phyloP scores from a whole-genome alignment of 306 rosid genomes.

The Trifolium dubium region DNA sequence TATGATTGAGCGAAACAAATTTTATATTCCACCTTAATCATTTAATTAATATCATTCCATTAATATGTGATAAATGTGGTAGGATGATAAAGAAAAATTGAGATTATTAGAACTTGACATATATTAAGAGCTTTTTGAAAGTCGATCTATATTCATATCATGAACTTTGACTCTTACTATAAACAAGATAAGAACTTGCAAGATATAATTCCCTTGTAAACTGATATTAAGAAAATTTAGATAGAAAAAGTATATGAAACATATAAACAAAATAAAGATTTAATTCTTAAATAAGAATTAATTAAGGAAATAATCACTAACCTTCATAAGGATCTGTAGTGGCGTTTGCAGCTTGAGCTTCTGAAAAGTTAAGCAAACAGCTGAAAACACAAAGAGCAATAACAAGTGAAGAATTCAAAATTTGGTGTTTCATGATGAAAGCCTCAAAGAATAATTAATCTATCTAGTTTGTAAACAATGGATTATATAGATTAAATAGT shows the following conservation, averaged over 20 bases:
- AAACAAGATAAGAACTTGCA: too few species aligned
- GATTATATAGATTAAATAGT: not conserved
- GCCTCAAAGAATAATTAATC: slow-evolving; percentile 14
- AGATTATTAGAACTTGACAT: too few species aligned
- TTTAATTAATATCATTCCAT: too few species aligned
- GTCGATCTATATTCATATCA: too few species aligned
- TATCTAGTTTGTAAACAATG: not conserved
- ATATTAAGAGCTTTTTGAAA: too few species aligned
- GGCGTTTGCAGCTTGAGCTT: slow-evolving; percentile 50
- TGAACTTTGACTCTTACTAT: too few species aligned
- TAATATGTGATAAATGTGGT: not conserved
- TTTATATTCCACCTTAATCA: too few species aligned
- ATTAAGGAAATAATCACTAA: slow-evolving; percentile 23
- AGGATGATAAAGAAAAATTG: too few species aligned
- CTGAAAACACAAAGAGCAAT: slow-evolving; percentile 36
- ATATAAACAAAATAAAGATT: not conserved
- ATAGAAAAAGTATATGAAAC: not conserved
- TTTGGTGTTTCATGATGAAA: slow-evolving; percentile 5
- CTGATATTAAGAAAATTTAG: too few species aligned
- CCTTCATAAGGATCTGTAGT: slow-evolving; percentile 74
- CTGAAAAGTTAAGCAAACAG: slow-evolving; percentile 32
- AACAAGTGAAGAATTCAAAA: slow-evolving; percentile 6
- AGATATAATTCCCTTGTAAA: too few species aligned
- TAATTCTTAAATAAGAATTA: too few species aligned
- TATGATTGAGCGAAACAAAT: too few species aligned